A percentile compares a stretch with the other conserved stretches of the same genome.
These are phyloP conservation scores for Malus asiatica DNA, from an alignment of 306 rosid species.

Conservation along the genomic window DNA sequence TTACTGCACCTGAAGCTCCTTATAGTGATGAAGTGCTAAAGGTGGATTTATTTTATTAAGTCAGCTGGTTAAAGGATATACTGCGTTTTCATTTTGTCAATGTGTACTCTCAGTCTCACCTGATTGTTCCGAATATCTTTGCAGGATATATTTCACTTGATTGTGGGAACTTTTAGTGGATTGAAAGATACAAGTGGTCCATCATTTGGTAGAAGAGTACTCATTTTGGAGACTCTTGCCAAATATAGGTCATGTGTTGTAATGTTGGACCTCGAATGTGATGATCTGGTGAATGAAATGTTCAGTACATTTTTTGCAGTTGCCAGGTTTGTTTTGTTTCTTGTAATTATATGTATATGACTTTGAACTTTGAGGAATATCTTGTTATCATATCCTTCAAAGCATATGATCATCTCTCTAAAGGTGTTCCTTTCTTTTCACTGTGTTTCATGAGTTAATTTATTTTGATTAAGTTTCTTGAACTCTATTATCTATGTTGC, in stretches of 20 bases:
- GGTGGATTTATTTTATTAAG: conserved; percentile 38
- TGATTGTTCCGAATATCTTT: conserved; percentile 31
- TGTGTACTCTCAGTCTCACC: not conserved
- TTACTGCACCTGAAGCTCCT: conserved; percentile 98
- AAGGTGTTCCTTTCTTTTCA: not conserved
- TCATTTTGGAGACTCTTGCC: conserved; percentile 95
- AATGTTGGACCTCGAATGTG: conserved; percentile 98
- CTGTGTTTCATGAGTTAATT: not conserved
- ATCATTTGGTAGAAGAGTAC: conserved; percentile 93
- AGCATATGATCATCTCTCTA: not conserved
- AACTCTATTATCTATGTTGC: not conserved
- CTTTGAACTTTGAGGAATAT: conserved; percentile 1
- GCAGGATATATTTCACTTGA: conserved; percentile 87
- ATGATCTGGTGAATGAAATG: conserved; percentile 88
- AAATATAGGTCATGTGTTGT: conserved; percentile 98
- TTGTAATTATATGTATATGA: not conserved
- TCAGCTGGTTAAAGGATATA: conserved; percentile 14
- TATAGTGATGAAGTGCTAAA: conserved; percentile 81
- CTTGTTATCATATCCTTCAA: not conserved
- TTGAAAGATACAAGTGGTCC: conserved; percentile 83
- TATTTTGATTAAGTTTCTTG: not conserved
- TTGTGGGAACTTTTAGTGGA: conserved; percentile 85
- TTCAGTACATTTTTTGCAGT: conserved; percentile 75
- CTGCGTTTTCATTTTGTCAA: not conserved
- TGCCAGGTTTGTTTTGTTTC: conserved; percentile 66